A percentile compares a stretch with the other conserved stretches of the same genome.
These are phyloP conservation scores for Meripilus lineatus DNA, from an alignment of 1,284 basidiomycete species.

Conservation along the genomic window DNA sequence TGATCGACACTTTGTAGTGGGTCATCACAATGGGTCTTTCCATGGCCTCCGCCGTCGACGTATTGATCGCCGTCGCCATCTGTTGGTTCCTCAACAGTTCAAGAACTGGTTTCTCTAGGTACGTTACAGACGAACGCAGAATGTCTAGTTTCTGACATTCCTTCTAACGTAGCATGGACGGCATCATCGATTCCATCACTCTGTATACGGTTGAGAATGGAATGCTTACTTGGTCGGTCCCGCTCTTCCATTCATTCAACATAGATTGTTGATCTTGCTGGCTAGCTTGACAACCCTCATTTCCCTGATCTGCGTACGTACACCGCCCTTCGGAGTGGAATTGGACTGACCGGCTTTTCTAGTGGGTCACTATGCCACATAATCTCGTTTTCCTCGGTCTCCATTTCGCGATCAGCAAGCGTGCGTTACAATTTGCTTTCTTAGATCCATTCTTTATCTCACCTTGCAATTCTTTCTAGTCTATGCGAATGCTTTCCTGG, in stretches of 20 bases:
- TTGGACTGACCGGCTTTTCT: background rate
- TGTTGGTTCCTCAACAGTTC: constrained; percentile 38
- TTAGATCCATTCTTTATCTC: background rate
- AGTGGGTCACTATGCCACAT: constrained; percentile 44
- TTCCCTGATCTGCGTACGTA: constrained; percentile 40
- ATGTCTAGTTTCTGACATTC: background rate
- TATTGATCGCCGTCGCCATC: constrained; percentile 42
- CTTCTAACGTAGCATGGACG: constrained; percentile 30
- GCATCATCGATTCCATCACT: constrained; percentile 39
- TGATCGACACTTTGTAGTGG: constrained; percentile 33
- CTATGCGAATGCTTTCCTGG: constrained; percentile 34
- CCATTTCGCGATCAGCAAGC: constrained; percentile 43
- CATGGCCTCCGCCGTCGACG: constrained; percentile 41
- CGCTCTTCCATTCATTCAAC: constrained; percentile 11
- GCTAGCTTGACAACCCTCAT: constrained; percentile 39
- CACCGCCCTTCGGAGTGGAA: constrained; percentile 6
- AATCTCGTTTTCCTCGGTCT: constrained; percentile 44
- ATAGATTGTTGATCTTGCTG: background rate
- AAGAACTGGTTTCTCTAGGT: constrained; percentile 35
- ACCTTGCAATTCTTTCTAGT: constrained; percentile 14
- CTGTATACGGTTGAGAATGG: constrained; percentile 47
- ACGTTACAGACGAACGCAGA: no score
- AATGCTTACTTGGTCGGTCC: constrained; percentile 36
- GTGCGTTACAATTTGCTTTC: constrained; percentile 22
- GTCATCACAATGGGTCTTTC: constrained; percentile 47